Conservation (phyloP, 2,329 filamentous ascomycete species). For the Microcyclospora pomicola region DNA sequence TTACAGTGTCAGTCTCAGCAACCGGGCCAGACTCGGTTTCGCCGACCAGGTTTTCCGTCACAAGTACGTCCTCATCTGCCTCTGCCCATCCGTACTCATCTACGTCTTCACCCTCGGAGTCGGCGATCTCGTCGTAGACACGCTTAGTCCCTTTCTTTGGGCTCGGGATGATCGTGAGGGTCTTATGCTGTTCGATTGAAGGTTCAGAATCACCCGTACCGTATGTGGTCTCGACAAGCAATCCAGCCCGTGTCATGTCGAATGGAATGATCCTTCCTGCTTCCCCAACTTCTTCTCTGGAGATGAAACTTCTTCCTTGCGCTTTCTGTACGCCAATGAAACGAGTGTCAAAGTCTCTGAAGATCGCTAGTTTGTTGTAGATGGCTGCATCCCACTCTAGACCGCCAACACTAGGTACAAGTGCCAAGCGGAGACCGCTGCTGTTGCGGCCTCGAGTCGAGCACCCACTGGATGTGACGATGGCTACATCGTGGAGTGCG, state of each 20-base stretch:
- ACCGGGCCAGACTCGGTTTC: too few species aligned
- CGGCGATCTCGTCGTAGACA: conserved; percentile 40
- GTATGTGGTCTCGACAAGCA: conserved; percentile 8
- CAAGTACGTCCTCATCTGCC: conserved; percentile 45
- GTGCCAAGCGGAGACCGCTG: conserved; percentile 41
- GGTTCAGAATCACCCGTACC: not conserved
- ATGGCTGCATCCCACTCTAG: conserved; percentile 69
- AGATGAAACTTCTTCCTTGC: conserved; percentile 23
- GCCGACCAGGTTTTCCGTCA: not conserved
- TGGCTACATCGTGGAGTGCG: conserved; percentile 54
- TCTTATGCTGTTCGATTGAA: not conserved
- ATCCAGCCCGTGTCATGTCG: conserved; percentile 31
- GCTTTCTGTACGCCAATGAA: conserved; percentile 33
- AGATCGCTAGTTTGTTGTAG: conserved; percentile 59
- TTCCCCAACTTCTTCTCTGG: conserved; percentile 24
- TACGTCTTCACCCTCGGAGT: conserved; percentile 46
- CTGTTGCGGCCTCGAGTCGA: conserved; percentile 60
- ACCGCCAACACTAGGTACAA: conserved; percentile 63
- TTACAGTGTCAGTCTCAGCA: too few species aligned
- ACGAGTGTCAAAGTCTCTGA: conserved; percentile 50
- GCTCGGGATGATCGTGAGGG: not conserved
- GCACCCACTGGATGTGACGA: conserved; percentile 66
- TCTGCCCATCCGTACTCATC: conserved; percentile 61
- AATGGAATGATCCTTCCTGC: conserved; percentile 38
- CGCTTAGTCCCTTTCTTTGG: conserved; percentile 37